Evolutionary conservation across 306 rosid species (phyloP).

Genomic region (Echinosophora koreensis): DNA sequence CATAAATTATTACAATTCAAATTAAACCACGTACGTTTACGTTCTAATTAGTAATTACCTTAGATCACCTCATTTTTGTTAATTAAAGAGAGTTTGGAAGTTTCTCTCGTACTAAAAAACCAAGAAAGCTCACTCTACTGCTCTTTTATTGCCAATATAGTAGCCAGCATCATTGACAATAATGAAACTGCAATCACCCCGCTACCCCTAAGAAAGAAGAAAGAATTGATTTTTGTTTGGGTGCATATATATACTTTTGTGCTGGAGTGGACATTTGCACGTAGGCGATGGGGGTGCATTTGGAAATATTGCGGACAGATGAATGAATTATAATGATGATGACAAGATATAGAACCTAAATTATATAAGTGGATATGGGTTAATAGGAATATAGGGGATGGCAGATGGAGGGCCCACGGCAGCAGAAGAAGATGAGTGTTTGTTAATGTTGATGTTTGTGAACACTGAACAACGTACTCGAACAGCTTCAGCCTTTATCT

Average conservation of each 20-base stretch:
- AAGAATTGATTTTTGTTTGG: neutral
- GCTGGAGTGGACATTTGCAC: constrained; percentile 25
- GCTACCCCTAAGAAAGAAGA: neutral
- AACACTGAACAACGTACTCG: neutral
- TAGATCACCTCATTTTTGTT: neutral
- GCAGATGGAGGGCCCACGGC: constrained; percentile 35
- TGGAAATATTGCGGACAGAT: constrained; percentile 25
- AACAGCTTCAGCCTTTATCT: too few species aligned
- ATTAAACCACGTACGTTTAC: neutral
- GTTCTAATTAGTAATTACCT: too few species aligned
- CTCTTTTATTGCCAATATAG: neutral
- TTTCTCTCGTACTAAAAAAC: neutral
- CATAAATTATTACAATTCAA: neutral
- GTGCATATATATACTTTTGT: constrained; percentile 4
- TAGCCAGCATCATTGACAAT: constrained; percentile 22
- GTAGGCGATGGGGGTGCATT: constrained; percentile 21
- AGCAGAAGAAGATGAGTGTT: constrained; percentile 20
- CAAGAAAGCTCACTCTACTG: too few species aligned
- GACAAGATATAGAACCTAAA: constrained; percentile 22
- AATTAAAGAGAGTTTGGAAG: neutral
- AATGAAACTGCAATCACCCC: constrained; percentile 18
- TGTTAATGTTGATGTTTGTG: too few species aligned
- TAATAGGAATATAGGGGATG: constrained; percentile 35
- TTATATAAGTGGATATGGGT: constrained; percentile 15
- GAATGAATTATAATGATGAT: constrained; percentile 34